Evolutionary conservation across 1,284 basidiomycete genomes (phyloP).

Genomic region (Trametes polyzona): DNA sequence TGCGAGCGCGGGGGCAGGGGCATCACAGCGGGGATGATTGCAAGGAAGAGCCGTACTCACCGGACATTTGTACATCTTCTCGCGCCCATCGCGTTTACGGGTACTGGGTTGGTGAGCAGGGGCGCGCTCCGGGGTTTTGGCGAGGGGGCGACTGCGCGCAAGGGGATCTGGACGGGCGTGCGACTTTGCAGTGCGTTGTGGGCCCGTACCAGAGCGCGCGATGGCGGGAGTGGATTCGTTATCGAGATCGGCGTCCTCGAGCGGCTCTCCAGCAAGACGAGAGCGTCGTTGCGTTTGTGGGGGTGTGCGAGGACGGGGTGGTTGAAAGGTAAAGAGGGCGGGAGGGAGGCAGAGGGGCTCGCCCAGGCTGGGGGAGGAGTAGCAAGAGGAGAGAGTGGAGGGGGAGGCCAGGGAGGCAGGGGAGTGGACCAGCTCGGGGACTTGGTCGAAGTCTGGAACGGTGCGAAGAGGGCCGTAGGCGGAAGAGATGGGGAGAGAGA

Average conservation of each 20-base stretch:
- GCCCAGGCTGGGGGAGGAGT: constrained; percentile 22
- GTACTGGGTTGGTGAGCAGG: constrained; percentile 1
- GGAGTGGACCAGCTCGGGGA: constrained; percentile 22
- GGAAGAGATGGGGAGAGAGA: constrained; percentile 12
- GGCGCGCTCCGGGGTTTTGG: constrained; percentile 10
- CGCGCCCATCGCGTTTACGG: constrained; percentile 31
- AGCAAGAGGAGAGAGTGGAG: constrained; percentile 19
- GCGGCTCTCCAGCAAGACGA: neutral
- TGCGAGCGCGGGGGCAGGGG: neutral
- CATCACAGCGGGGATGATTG: neutral
- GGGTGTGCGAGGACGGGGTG: constrained; percentile 13
- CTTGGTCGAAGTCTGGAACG: constrained; percentile 16
- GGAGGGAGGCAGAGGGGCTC: constrained; percentile 34
- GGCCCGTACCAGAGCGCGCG: neutral
- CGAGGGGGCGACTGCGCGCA: constrained; percentile 8
- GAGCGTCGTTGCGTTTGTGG: constrained; percentile 2
- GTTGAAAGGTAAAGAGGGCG: constrained; percentile 31
- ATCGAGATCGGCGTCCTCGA: neutral
- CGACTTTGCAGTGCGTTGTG: constrained; percentile 7
- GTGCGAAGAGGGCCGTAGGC: constrained; percentile 8
- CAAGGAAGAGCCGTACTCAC: constrained; percentile 31
- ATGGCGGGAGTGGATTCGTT: neutral
- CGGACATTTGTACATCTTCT: constrained; percentile 43
- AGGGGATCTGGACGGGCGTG: constrained; percentile 8
- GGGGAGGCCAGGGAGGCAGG: constrained; percentile 18